Evolutionary conservation across 108 stramenopile species (phyloP).

Genomic region (Cylindrotheca closterium): DNA sequence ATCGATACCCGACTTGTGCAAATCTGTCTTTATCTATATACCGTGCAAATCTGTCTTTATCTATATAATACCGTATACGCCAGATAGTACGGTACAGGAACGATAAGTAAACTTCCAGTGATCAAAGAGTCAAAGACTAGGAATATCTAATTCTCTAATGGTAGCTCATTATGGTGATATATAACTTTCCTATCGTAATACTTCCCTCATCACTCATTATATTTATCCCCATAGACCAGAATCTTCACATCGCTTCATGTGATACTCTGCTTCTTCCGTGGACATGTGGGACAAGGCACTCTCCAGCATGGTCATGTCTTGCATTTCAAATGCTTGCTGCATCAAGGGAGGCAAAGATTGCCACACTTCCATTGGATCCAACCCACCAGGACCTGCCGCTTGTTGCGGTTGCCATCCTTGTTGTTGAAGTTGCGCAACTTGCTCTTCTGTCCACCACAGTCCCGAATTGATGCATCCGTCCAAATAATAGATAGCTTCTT

Average conservation of each 20-base stretch:
- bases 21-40: too few species aligned
- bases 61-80: too few species aligned
- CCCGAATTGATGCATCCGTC: background rate
- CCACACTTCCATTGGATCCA: background rate
- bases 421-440: background rate
- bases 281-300: background rate
- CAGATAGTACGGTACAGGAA: too few species aligned
- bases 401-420: background rate
- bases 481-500: background rate
- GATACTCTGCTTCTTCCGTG: background rate
- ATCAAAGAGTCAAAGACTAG: too few species aligned
- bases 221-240: background rate
- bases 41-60: too few species aligned
- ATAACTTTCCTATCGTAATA: too few species aligned
- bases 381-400: background rate
- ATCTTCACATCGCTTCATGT: conserved; percentile 1
- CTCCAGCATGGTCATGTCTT: background rate
- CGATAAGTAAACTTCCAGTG: too few species aligned
- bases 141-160: too few species aligned
- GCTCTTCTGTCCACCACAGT: background rate
- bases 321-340: background rate
- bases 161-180: too few species aligned
- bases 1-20: too few species aligned
- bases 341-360: background rate
- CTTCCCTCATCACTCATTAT: too few species aligned